Conservation (phyloP, 2,329 filamentous ascomycete species). For the Aspergillus caelatus region DNA sequence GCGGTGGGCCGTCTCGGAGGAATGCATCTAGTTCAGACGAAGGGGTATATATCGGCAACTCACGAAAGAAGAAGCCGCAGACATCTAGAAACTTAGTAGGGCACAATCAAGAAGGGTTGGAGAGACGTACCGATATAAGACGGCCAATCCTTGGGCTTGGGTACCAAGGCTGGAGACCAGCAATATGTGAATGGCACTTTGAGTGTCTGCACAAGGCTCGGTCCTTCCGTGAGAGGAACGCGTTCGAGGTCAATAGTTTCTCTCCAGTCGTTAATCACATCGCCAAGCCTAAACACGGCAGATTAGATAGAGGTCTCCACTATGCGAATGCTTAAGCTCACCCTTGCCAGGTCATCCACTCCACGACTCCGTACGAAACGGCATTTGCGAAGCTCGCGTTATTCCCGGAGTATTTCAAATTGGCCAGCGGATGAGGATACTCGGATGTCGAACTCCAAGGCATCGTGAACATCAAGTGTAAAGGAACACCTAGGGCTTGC, state of each 20-base stretch:
- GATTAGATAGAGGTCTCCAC: not conserved
- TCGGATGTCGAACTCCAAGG: slow-evolving; percentile 51
- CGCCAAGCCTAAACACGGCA: slow-evolving; percentile 38
- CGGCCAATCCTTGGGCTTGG: slow-evolving; percentile 46
- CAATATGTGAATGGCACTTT: slow-evolving; percentile 50
- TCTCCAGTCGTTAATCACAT: slow-evolving; percentile 51
- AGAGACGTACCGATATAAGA: slow-evolving; percentile 35
- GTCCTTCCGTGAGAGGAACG: slow-evolving; percentile 40
- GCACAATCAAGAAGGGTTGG: not conserved
- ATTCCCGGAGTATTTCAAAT: slow-evolving; percentile 41
- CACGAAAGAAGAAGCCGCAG: slow-evolving; percentile 52
- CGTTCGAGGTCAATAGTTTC: slow-evolving; percentile 45
- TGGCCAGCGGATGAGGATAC: slow-evolving; percentile 56
- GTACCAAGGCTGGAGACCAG: slow-evolving; percentile 48
- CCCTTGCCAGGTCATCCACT: slow-evolving; percentile 56
- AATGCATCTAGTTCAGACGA: slow-evolving; percentile 46
- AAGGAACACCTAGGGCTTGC: slow-evolving; percentile 51
- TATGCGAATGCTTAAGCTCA: slow-evolving; percentile 18
- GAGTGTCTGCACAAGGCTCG: slow-evolving; percentile 38
- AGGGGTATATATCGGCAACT: slow-evolving; percentile 42
- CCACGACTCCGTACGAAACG: slow-evolving; percentile 51
- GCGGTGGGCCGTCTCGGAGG: slow-evolving; percentile 50
- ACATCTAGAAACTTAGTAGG: slow-evolving; percentile 29
- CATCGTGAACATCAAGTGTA: slow-evolving; percentile 59
- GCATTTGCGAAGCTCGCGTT: slow-evolving; percentile 46